Conservation (phyloP, 768 basidiomycete species). For the Hemileccinum impolitum region DNA sequence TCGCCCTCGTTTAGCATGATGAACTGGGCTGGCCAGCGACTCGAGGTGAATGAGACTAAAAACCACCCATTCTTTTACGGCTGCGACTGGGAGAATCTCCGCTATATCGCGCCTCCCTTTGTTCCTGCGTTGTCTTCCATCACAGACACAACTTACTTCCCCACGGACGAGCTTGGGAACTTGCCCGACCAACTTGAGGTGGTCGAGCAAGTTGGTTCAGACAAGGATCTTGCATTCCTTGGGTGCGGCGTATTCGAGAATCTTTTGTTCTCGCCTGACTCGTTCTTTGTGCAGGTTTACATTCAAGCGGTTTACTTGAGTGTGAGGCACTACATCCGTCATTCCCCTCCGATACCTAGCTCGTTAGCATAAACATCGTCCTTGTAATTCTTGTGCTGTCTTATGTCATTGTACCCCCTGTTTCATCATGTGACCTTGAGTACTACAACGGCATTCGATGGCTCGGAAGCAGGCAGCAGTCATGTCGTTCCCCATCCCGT, state of each 20-base stretch:
- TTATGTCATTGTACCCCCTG: not conserved
- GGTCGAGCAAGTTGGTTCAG: conserved; percentile 60
- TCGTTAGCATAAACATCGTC: conserved; percentile 27
- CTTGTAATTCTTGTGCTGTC: conserved; percentile 27
- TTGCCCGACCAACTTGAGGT: conserved; percentile 56
- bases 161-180: conserved; percentile 85
- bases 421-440: conserved; percentile 17
- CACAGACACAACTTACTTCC: conserved; percentile 96
- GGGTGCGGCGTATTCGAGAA: conserved; percentile 39
- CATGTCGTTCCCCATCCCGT: conserved; percentile 76
- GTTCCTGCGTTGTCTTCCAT: conserved; percentile 90
- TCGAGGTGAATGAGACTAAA: conserved; percentile 86
- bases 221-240: conserved; percentile 67
- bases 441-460: not conserved
- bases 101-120: conserved; percentile 94
- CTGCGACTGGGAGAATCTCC: conserved; percentile 89
- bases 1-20: conserved; percentile 59
- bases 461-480: conserved; percentile 3
- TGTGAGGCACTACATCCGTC: not conserved
- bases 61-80: conserved; percentile 92
- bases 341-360: conserved; percentile 20
- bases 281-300: conserved; percentile 55
- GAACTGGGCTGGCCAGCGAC: conserved; percentile 71
- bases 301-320: conserved; percentile 67
- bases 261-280: conserved; percentile 2